Evolutionary conservation across 257 asterid species (phyloP).

Genomic region (Primulina huaijiensis): DNA sequence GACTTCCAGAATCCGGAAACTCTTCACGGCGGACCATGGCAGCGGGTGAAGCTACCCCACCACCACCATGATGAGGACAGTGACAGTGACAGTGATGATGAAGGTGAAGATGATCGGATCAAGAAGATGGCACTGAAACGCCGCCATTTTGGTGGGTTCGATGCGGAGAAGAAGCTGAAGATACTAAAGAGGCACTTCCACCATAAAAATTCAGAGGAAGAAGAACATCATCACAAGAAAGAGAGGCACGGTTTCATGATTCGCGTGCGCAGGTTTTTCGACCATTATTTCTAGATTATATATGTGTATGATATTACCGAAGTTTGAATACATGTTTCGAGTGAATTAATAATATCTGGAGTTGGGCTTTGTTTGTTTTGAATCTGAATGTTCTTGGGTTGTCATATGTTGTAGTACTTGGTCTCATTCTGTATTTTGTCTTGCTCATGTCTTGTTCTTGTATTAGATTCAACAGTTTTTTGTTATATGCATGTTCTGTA

Average conservation of each 20-base stretch:
- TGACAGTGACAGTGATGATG: constrained; percentile 27
- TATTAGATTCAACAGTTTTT: no score
- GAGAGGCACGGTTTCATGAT: constrained; percentile 34
- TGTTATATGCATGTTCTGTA: no score
- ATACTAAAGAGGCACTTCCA: constrained; percentile 26
- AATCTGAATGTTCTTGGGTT: no score
- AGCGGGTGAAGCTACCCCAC: constrained; percentile 35
- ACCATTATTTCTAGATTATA: constrained; percentile 25
- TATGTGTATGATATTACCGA: no score
- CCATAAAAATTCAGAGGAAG: constrained; percentile 18
- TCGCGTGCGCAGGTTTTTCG: constrained; percentile 56
- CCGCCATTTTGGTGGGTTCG: neutral
- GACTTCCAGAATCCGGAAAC: constrained; percentile 31
- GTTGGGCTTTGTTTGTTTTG: no score
- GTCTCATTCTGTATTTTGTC: no score
- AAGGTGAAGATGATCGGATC: constrained; percentile 24
- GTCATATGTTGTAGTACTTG: no score
- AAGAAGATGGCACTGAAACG: constrained; percentile 23
- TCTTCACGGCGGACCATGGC: constrained; percentile 24
- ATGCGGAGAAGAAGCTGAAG: constrained; percentile 21
- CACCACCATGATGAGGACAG: constrained; percentile 27
- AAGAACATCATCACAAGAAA: constrained; percentile 6
- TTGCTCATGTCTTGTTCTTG: no score
- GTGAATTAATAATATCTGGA: no score
- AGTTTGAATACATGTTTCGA: no score